Evolutionary conservation across 2,329 filamentous ascomycete species (phyloP).

Genomic region (Fusarium begoniae): DNA sequence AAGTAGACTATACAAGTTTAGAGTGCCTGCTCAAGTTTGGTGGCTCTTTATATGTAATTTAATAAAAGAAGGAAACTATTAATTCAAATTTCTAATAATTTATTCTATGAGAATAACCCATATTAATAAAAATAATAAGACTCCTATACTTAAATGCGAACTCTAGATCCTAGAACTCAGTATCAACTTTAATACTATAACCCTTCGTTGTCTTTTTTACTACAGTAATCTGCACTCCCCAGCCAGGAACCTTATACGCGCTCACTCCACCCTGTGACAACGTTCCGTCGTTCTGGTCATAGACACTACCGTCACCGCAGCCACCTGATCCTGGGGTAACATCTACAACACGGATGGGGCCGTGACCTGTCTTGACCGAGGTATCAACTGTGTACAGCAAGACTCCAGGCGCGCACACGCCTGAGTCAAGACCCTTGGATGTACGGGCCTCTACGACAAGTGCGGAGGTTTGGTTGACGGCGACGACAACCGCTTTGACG

Average conservation of each 20-base stretch:
- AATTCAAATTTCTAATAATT: too few relatives aligned
- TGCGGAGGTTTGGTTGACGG: conserved; percentile 21
- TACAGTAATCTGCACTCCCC: conserved; percentile 25
- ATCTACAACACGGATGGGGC: conserved; percentile 47
- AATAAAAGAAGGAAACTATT: too few relatives aligned
- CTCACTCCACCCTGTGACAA: conserved; percentile 21
- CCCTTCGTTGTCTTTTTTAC: background rate
- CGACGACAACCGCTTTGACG: conserved; percentile 27
- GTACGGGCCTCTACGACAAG: conserved; percentile 48
- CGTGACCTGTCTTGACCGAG: conserved; percentile 38
- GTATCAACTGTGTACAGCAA: conserved; percentile 49
- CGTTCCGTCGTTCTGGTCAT: conserved; percentile 46
- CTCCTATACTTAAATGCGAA: background rate
- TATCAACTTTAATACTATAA: background rate
- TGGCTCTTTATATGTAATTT: too few relatives aligned
- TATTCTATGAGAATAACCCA: too few relatives aligned
- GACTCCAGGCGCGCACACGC: conserved; percentile 46
- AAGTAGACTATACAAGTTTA: too few relatives aligned
- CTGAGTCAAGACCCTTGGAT: conserved; percentile 34
- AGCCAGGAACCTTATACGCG: conserved; percentile 11
- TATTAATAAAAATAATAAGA: background rate
- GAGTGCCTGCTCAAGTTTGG: too few relatives aligned
- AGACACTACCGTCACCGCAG: conserved; percentile 34
- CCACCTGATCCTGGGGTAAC: conserved; percentile 42
- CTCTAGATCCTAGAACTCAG: background rate